Evolutionary conservation across 1,139 yeast species (phyloP), one percentile per base, ranked within the genome.

Genomic region (Zygoascus hellenicus): DNA sequence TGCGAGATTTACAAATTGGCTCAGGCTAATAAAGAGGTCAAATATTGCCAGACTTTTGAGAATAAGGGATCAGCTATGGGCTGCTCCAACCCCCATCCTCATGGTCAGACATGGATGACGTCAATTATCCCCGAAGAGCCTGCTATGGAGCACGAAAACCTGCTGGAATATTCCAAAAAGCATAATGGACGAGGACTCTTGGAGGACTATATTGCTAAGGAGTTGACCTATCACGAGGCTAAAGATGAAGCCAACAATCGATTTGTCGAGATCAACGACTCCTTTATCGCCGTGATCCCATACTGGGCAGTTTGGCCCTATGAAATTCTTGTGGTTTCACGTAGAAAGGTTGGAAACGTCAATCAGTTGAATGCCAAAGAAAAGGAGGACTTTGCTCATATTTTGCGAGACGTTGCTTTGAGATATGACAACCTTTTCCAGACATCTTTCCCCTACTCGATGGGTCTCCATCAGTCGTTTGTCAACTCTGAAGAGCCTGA

Each of bases 251-350:
- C 54, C 10, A 48, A 58, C 29, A 49, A 54, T 38, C 74, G 92
- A 52, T 58, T 81, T 38, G 81, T 83, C 9, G 70, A 74, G 29
- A 72, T 76, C 50, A 83, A 83, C 59, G 85, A 77, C 52, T 70
- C 80, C 1, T 83, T 83, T 54, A 59, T 83, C 34, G 85, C 77
- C n/a, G 80, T 83, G 13, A 88, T 83, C 11, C 90, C 92, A 43
- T 83, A 79, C 65, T 83, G 92, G 92, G 92, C 90, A 3, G 72
- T 80, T 43, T 83, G 92, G 90, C 92, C 92, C 6, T 83, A 81
- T 62, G 89, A 83, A 64, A 79, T 86, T 5, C 67, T 83, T 65
- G 69, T 83, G 36, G 66, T 83, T 9, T 62, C 87, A 19, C 78
- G 78, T 57, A 66, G 69, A 33, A 82, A 80, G 52, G 67, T 81